These are phyloP conservation scores for Pholiota conissans DNA, from an alignment of 768 basidiomycete genomes.

Conservation along the genomic window DNA sequence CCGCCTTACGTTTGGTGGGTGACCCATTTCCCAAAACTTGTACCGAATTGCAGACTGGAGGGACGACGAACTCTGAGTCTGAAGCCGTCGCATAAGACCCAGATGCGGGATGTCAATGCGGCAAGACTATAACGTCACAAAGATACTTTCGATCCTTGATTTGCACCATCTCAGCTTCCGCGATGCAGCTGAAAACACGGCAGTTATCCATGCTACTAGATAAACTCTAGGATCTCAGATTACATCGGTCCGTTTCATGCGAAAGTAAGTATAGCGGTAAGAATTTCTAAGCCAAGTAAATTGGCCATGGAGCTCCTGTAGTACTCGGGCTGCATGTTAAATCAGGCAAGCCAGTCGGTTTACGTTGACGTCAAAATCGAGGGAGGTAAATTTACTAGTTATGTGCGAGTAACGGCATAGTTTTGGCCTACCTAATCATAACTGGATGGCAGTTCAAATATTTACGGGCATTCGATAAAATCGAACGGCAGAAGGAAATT, in stretches of 20 bases:
- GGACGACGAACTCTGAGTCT: neutral
- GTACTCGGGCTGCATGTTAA: neutral
- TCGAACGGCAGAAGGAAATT: neutral
- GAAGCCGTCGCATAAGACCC: too few relatives aligned
- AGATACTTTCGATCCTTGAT: neutral
- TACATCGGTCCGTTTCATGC: neutral
- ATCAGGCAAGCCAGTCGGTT: neutral
- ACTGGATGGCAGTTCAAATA: too few relatives aligned
- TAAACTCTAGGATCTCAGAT: neutral
- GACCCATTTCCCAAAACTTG: neutral
- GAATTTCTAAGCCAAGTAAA: neutral
- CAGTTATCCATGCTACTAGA: neutral
- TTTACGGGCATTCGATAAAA: neutral
- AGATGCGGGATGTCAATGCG: neutral
- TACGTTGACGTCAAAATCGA: neutral
- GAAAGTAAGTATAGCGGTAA: neutral
- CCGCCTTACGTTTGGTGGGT: neutral
- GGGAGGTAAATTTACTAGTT: neutral
- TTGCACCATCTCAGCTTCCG: neutral
- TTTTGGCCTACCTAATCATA: too few relatives aligned
- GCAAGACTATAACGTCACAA: too few relatives aligned
- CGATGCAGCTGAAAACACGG: neutral
- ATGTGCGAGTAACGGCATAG: too few relatives aligned
- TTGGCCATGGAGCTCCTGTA: neutral
- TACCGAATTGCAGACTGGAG: neutral